Evolutionary conservation across 208 protist species (phyloP).

Genomic region (Leishmania lainsoni): DNA sequence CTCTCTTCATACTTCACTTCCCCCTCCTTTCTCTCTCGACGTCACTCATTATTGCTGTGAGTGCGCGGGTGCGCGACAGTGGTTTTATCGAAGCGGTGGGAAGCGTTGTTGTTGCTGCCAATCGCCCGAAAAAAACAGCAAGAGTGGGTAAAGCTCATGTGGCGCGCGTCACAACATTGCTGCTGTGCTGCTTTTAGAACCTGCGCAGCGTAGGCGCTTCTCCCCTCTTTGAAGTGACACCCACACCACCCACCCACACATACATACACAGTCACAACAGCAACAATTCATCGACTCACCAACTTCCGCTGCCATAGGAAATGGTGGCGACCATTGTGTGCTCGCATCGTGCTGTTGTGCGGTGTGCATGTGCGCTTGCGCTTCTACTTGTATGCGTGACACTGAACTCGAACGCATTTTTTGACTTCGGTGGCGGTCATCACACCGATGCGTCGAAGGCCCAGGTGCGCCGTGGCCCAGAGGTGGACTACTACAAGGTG

Average conservation of each 20-base stretch:
- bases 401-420: constrained; percentile 18
- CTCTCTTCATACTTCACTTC: neutral
- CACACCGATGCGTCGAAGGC: neutral
- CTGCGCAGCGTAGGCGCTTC: neutral
- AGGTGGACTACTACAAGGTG: constrained; percentile 82
- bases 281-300: neutral
- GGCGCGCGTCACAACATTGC: neutral
- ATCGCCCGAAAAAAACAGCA: too few species aligned
- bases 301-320: neutral
- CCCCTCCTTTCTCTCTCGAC: neutral
- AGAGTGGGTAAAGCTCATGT: neutral
- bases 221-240: neutral
- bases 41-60: neutral
- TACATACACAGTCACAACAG: neutral
- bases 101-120: neutral
- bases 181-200: neutral
- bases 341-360: neutral
- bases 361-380: neutral
- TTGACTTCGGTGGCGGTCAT: neutral
- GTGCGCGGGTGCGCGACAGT: neutral
- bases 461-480: constrained; percentile 15
- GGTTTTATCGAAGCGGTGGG: neutral
- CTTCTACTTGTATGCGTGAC: constrained; percentile 18
- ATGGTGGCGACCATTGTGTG: neutral
- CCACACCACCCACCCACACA: neutral